phyloP scores from a whole-genome alignment of 2,329 filamentous ascomycete genomes.

The Aspergillus floridensis region DNA sequence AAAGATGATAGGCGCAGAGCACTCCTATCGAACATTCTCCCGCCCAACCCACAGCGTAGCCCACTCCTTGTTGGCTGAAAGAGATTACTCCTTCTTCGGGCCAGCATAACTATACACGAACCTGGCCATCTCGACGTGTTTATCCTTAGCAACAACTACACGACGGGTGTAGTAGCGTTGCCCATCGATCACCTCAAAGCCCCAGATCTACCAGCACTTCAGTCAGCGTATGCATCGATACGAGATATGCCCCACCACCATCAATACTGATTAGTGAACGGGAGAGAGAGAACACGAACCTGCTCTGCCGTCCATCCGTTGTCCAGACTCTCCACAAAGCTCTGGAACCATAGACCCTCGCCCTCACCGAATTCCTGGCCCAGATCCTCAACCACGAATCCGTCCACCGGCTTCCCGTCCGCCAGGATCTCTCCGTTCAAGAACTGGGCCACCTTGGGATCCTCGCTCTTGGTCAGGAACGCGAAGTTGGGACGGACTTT shows the following conservation, averaged over 20 bases:
- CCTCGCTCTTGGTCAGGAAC: constrained; percentile 40
- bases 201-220: constrained; percentile 40
- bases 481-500: constrained; percentile 37
- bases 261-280: neutral
- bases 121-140: constrained; percentile 35
- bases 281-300: constrained; percentile 28
- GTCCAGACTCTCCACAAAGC: constrained; percentile 48
- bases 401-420: constrained; percentile 57
- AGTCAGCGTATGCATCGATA: neutral
- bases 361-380: constrained; percentile 45
- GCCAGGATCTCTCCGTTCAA: constrained; percentile 41
- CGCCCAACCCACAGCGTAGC: neutral
- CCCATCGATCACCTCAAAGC: constrained; percentile 45
- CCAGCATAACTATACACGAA: constrained; percentile 42
- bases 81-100: neutral
- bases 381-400: constrained; percentile 57
- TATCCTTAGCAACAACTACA: constrained; percentile 40
- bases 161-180: constrained; percentile 44
- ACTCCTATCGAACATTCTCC: neutral
- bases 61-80: neutral
- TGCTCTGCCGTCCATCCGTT: constrained; percentile 56
- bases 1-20: neutral
- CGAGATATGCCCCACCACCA: neutral
- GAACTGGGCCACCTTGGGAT: constrained; percentile 39
- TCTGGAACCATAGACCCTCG: constrained; percentile 49